A percentile compares a stretch with the other conserved stretches of the same genome.
phyloP scores from a whole-genome alignment of 2,329 filamentous ascomycete genomes.

The Paramyrothecium roridum region DNA sequence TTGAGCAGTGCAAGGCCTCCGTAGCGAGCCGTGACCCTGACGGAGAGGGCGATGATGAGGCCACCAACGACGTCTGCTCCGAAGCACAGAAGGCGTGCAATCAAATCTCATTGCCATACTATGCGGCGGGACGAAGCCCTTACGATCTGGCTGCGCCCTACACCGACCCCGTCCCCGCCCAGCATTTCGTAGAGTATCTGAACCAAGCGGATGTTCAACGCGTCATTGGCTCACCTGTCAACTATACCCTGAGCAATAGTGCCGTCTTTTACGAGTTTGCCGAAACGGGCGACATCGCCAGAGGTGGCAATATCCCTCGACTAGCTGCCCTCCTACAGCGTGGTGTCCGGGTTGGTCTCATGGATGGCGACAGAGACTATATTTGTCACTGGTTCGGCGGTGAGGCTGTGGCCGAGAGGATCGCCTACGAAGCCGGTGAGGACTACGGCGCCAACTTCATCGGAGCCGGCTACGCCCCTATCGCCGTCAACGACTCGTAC shows the following conservation, averaged over 20 bases:
- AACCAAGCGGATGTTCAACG: constrained; percentile 55
- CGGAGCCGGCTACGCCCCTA: constrained; percentile 67
- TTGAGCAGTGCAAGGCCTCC: constrained; percentile 48
- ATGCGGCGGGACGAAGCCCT: constrained; percentile 48
- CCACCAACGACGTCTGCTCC: constrained; percentile 45
- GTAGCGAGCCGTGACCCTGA: constrained; percentile 34
- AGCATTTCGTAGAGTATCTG: constrained; percentile 61
- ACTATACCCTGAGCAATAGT: constrained; percentile 50
- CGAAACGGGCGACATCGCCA: constrained; percentile 58
- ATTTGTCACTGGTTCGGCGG: constrained; percentile 72
- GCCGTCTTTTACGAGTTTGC: constrained; percentile 45
- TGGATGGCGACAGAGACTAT: constrained; percentile 66
- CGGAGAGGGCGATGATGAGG: constrained; percentile 33
- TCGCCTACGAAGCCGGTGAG: constrained; percentile 46
- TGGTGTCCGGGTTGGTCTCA: constrained; percentile 66
- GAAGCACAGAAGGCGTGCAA: constrained; percentile 41
- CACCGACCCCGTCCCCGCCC: constrained; percentile 60
- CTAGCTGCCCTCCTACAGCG: constrained; percentile 58
- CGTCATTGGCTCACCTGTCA: constrained; percentile 60
- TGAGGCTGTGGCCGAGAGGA: constrained; percentile 64
- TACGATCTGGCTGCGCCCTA: constrained; percentile 59
- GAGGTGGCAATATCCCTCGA: constrained; percentile 56
- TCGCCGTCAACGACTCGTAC: constrained; percentile 65
- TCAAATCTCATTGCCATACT: constrained; percentile 57
- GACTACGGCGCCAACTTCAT: constrained; percentile 55